Evolutionary conservation across 202 grass and related monocot genomes (phyloP).

Genomic region (Panicum hallii): DNA sequence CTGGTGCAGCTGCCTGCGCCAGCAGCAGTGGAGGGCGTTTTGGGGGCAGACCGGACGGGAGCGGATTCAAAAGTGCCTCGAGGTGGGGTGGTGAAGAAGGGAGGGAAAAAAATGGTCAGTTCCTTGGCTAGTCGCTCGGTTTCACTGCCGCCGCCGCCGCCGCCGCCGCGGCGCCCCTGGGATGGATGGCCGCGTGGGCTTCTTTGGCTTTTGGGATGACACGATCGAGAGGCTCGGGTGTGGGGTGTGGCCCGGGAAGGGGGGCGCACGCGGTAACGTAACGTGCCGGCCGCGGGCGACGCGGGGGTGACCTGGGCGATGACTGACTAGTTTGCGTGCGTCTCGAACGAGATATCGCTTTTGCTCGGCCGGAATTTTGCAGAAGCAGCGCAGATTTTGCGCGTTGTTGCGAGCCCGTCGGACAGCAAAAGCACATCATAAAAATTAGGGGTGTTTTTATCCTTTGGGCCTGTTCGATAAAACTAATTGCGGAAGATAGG

Average conservation of each 20-base stretch:
- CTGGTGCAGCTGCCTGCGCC: neutral
- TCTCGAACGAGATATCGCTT: neutral
- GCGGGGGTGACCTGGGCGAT: neutral
- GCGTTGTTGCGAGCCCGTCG: too few relatives aligned
- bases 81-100: neutral
- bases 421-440: too few relatives aligned
- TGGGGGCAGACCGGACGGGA: neutral
- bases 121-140: neutral
- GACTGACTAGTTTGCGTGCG: neutral
- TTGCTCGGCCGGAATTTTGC: too few relatives aligned
- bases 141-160: constrained; percentile 13
- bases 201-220: neutral
- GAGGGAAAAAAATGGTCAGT: neutral
- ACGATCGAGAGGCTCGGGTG: too few relatives aligned
- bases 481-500: too few relatives aligned
- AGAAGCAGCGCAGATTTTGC: neutral
- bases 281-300: neutral
- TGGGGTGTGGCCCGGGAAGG: too few relatives aligned
- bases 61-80: constrained; percentile 38
- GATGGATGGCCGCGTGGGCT: neutral
- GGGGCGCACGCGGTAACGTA: constrained; percentile 14
- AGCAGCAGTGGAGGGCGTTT: neutral
- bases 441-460: too few relatives aligned
- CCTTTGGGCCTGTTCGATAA: too few relatives aligned
- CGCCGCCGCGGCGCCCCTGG: neutral